These are phyloP conservation scores for Schizonepeta tenuifolia DNA, from an alignment of 257 asterid species.

Conservation along the genomic window DNA sequence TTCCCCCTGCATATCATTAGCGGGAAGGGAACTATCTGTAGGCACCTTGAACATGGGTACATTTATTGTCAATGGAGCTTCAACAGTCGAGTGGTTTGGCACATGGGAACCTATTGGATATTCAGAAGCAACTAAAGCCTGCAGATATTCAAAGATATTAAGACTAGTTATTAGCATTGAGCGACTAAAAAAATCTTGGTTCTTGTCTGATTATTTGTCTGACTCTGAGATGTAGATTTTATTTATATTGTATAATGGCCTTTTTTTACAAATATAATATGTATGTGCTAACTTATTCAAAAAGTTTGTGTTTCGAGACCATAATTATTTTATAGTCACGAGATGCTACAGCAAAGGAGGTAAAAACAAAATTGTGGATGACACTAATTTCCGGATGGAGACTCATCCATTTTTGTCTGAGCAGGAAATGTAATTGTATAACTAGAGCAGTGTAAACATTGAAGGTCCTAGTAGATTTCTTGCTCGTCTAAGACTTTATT, in stretches of 20 bases:
- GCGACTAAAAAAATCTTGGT: background rate
- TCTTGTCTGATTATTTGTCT: no score
- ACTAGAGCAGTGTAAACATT: background rate
- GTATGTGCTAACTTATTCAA: background rate
- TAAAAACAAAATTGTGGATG: background rate
- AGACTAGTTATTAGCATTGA: background rate
- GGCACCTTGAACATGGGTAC: conserved; percentile 60
- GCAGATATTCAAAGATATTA: background rate
- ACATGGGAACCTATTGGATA: conserved; percentile 50
- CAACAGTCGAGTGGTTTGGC: conserved; percentile 58
- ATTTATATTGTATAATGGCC: no score
- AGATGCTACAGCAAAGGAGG: background rate
- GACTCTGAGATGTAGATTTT: no score
- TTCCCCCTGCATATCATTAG: conserved; percentile 45
- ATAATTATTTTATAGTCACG: background rate
- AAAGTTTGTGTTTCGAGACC: background rate
- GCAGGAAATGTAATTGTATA: background rate
- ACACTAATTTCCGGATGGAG: background rate
- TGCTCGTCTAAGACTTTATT: background rate
- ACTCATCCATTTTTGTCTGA: background rate
- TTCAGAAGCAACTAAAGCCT: conserved; percentile 75
- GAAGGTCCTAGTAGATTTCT: background rate
- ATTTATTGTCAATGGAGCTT: conserved; percentile 77
- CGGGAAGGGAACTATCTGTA: conserved; percentile 51
- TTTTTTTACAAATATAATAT: background rate